Evolutionary conservation across 768 basidiomycete species (phyloP), one percentile per base, ranked within the genome.

Genomic region (Leucosporidium yakuticum): DNA sequence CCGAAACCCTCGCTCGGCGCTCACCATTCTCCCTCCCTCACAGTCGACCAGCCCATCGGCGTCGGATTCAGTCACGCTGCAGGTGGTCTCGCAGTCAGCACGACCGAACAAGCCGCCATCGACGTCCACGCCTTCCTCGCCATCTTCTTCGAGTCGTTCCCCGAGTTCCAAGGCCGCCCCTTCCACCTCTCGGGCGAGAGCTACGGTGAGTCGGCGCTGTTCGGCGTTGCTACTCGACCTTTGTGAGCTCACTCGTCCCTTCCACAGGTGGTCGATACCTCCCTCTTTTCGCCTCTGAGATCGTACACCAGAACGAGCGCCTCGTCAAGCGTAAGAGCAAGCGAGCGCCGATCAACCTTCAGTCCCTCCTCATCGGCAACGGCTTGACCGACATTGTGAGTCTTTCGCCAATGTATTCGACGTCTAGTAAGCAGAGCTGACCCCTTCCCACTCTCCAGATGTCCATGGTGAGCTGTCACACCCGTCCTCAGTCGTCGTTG

Each of bases 221-320:
- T 25, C 54, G 31, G 20, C 6, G 19, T 21, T 73, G 74, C 32
- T 49, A 77, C 78, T 75, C 78, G 78, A 65, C 5, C 39, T 8
- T 6, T 23, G 27, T 1, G 17, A 58, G 23, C n/a, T 27, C 53
- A 54, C 25, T 4, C 17, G 75, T 81, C 59, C 75, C 79, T n/a
- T 79, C 77, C 49, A 50, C 49, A 32, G 84, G 83, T 25, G 89
- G 90, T 2, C 86, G 84, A 0, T 94, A 90, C 72, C 87, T 86
- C 2, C 93, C 93, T n/a, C 86, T 91, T 78, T 88, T 95, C 70
- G 93, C 89, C n/a, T 87, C 82, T 67, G 83, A 87, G 62, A 92
- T 97, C 71, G 81, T 89, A 82, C 83, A 86, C 71, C 83, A 87
- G 79, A 95, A 93, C 79, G 31, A 48, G 49, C 55, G 51, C 29